Conservation (phyloP, 192 early-diverging fungal species). For the Borealophlyctis nickersoniae region DNA sequence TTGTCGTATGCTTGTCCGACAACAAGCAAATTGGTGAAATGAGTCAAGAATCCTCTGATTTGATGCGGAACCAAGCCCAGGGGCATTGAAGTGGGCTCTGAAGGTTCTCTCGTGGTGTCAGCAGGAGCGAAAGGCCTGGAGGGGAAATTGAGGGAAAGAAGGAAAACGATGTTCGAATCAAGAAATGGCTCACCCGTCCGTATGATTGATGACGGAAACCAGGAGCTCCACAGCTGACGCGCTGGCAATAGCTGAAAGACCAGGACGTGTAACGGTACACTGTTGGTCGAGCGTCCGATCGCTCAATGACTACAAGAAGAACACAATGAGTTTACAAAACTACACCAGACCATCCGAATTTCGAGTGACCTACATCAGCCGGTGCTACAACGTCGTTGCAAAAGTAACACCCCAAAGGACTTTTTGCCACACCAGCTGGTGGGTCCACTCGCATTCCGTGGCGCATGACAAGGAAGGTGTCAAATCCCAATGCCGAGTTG, state of each 20-base stretch:
- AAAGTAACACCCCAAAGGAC: constrained; percentile 90
- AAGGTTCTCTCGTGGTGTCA: constrained; percentile 32
- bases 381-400: constrained; percentile 99
- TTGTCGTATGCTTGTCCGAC: constrained; percentile 78
- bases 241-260: constrained; percentile 83
- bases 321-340: constrained; percentile 10
- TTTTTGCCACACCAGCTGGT: constrained; percentile 7
- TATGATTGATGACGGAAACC: constrained; percentile 82
- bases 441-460: constrained; percentile 65
- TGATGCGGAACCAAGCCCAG: constrained; percentile 90
- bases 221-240: constrained; percentile 89
- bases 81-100: constrained; percentile 33
- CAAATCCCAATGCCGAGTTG: constrained; percentile 93
- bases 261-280: constrained; percentile 97
- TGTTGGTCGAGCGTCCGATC: constrained; percentile 96
- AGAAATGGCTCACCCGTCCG: constrained; percentile 52
- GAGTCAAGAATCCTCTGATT: constrained; percentile 85
- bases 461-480: constrained; percentile 93
- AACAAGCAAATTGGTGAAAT: constrained; percentile 82
- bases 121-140: constrained; percentile 54
- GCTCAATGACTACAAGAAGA: constrained; percentile 61
- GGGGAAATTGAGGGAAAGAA: constrained; percentile 3
- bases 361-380: constrained; percentile 62
- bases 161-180: neutral
- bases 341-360: neutral